Evolutionary conservation across 2,329 filamentous ascomycete species (phyloP).

Genomic region (Tolypocladium ophioglossoides): DNA sequence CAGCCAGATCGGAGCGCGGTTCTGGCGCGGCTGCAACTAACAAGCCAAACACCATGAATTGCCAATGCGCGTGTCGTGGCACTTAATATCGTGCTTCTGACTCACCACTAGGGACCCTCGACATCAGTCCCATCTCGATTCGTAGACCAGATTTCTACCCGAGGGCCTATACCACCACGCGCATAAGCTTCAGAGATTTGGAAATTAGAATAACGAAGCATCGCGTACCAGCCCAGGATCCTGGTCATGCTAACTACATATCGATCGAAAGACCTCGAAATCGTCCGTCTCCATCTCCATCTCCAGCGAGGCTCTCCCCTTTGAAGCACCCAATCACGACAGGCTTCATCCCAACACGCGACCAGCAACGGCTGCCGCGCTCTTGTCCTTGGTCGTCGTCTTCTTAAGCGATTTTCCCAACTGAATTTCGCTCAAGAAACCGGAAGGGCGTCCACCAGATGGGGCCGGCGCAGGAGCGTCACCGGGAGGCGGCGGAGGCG

Average conservation of each 20-base stretch:
- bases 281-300: background rate
- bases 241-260: background rate
- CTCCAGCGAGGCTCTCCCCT: background rate
- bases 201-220: background rate
- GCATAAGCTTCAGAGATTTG: background rate
- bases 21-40: background rate
- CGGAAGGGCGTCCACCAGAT: conserved; percentile 39
- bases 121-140: background rate
- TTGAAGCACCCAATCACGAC: background rate
- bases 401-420: conserved; percentile 72
- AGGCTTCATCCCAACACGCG: conserved; percentile 48
- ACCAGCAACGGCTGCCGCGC: conserved; percentile 61
- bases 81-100: background rate
- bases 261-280: background rate
- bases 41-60: background rate
- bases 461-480: conserved; percentile 34
- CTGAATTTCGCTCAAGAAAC: conserved; percentile 75
- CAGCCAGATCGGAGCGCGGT: background rate
- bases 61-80: background rate
- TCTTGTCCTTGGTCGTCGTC: conserved; percentile 82
- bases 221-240: background rate
- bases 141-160: background rate
- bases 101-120: background rate
- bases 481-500: conserved; percentile 34
- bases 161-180: background rate